phyloP scores from a whole-genome alignment of 116 monocot genomes.

The Phalaenopsis hybrid region DNA sequence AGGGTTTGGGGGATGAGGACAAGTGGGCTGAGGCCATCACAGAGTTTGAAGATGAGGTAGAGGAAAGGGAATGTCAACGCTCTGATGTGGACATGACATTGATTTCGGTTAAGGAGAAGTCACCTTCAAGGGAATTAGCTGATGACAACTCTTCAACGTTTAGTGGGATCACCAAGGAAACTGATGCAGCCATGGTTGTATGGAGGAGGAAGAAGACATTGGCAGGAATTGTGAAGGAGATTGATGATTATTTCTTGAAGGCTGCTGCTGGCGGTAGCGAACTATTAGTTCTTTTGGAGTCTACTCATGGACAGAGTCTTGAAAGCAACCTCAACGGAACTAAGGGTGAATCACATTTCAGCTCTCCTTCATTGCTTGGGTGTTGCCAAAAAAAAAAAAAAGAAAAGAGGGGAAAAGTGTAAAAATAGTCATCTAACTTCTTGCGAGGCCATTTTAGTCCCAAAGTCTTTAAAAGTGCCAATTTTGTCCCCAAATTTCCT shows the following conservation, averaged over 20 bases:
- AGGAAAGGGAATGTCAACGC: neutral
- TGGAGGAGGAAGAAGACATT: conserved; percentile 69
- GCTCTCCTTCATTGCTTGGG: neutral
- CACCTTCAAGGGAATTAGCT: conserved; percentile 2
- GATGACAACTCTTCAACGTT: conserved; percentile 55
- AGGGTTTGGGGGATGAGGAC: conserved; percentile 24
- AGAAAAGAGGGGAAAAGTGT: too few relatives aligned
- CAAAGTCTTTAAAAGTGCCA: too few relatives aligned
- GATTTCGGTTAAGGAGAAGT: conserved; percentile 14
- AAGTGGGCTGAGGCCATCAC: conserved; percentile 72
- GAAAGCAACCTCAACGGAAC: conserved; percentile 24
- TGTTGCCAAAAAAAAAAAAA: neutral
- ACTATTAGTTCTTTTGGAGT: conserved; percentile 51
- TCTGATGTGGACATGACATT: neutral
- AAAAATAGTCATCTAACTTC: too few relatives aligned
- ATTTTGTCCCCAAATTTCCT: too few relatives aligned
- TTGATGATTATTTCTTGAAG: conserved; percentile 91
- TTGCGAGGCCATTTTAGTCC: too few relatives aligned
- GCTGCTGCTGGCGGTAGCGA: conserved; percentile 70
- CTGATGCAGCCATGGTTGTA: conserved; percentile 37
- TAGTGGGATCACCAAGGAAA: conserved; percentile 64
- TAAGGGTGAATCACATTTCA: conserved; percentile 30
- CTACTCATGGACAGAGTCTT: conserved; percentile 18
- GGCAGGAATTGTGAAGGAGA: conserved; percentile 54
- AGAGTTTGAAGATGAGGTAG: conserved; percentile 59